phyloP scores from a whole-genome alignment of 1,284 basidiomycete genomes.

The Sporisorium graminicola region DNA sequence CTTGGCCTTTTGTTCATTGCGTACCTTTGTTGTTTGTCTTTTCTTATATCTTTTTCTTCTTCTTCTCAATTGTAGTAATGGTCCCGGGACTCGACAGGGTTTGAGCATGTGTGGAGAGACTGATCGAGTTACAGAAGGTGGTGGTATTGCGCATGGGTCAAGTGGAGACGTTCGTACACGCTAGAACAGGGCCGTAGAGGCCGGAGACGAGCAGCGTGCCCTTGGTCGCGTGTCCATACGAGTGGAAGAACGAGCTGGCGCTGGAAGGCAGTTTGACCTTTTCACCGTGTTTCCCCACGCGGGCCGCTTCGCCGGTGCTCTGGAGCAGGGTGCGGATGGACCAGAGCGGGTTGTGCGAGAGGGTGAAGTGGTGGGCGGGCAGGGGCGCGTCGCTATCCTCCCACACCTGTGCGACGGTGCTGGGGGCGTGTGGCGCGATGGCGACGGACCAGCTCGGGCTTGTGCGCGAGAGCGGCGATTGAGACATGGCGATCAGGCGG shows the following conservation, averaged over 20 bases:
- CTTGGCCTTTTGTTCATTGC: neutral
- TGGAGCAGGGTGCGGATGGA: slow-evolving; percentile 23
- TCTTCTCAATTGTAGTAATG: slow-evolving; percentile 22
- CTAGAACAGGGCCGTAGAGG: slow-evolving; percentile 18
- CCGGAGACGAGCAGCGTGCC: slow-evolving; percentile 33
- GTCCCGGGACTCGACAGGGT: too few relatives aligned
- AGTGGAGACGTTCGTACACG: slow-evolving; percentile 26
- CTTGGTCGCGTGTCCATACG: neutral
- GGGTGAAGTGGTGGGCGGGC: slow-evolving; percentile 13
- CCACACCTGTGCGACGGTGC: neutral
- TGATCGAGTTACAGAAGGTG: neutral
- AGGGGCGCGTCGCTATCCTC: slow-evolving; percentile 22
- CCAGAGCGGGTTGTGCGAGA: slow-evolving; percentile 13
- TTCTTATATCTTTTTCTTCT: neutral
- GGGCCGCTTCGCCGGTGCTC: neutral
- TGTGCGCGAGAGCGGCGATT: slow-evolving; percentile 63
- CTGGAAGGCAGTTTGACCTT: slow-evolving; percentile 1
- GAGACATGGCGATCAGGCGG: slow-evolving; percentile 72
- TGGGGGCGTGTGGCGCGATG: slow-evolving; percentile 8
- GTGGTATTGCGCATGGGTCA: neutral
- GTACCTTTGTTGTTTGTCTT: neutral
- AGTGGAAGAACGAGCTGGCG: slow-evolving; percentile 11
- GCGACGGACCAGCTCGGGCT: slow-evolving; percentile 25
- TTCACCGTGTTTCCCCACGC: too few relatives aligned
- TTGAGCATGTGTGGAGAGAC: neutral